Evolutionary conservation across 2,329 filamentous ascomycete species (phyloP).

Genomic region (Aspergillus flavus): DNA sequence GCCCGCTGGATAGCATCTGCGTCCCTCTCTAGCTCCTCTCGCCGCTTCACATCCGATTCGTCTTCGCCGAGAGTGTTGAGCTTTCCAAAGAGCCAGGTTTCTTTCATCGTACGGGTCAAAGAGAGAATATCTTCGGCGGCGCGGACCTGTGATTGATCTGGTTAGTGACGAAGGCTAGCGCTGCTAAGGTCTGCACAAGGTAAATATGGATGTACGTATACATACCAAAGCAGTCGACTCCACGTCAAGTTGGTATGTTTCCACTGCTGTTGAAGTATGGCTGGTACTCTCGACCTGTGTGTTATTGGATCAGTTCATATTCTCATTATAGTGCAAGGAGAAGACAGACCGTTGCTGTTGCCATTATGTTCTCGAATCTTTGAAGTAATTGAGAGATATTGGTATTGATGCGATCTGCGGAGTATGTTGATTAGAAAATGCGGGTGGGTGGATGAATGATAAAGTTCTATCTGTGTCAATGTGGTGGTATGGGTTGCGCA

Average conservation of each 20-base stretch:
- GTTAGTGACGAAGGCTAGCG: background rate
- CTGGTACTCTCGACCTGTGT: conserved; percentile 53
- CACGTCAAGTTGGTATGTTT: conserved; percentile 60
- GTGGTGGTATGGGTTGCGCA: conserved; percentile 2
- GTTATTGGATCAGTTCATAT: background rate
- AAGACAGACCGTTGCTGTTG: conserved; percentile 51
- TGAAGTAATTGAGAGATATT: conserved; percentile 52
- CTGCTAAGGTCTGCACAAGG: background rate
- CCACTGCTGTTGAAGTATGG: conserved; percentile 58
- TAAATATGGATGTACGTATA: background rate
- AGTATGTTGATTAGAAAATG: conserved; percentile 5
- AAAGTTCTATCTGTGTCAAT: background rate
- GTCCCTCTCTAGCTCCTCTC: conserved; percentile 51
- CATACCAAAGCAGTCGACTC: conserved; percentile 60
- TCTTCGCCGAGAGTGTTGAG: conserved; percentile 58
- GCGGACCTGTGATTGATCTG: conserved; percentile 50
- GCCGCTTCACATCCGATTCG: conserved; percentile 42
- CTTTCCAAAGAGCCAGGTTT: conserved; percentile 68
- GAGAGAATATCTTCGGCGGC: conserved; percentile 64
- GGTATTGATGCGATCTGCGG: conserved; percentile 47
- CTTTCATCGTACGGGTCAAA: conserved; percentile 64
- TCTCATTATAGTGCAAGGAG: background rate
- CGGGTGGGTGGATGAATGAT: background rate
- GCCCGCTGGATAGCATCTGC: conserved; percentile 47
- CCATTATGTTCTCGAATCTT: conserved; percentile 59